Conservation (phyloP, 108 stramenopile species). For the Cyclostephanos tholiformis region DNA sequence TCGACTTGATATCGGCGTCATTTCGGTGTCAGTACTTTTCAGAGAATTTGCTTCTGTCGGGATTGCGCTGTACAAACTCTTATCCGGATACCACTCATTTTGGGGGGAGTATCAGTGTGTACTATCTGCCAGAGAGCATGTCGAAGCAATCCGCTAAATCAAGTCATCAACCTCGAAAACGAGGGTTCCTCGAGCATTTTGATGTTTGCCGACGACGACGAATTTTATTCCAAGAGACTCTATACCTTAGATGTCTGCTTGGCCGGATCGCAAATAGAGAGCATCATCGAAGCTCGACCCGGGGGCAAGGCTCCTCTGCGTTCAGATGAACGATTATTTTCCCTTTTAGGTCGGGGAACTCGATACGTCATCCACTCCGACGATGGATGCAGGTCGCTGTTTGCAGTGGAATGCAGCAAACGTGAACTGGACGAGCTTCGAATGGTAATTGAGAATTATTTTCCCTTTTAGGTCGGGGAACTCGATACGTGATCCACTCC, state of each 20-base stretch:
- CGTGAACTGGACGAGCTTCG: not conserved
- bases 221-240: not conserved
- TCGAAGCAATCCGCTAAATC: slow-evolving; percentile 1
- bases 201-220: not conserved
- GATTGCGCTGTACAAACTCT: not conserved
- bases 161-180: not conserved
- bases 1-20: not conserved
- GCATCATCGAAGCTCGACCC: slow-evolving; percentile 15
- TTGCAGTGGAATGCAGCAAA: not conserved
- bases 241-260: slow-evolving; percentile 1
- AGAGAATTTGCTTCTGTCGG: not conserved
- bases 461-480: slow-evolving; percentile 3
- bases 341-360: slow-evolving; percentile 2
- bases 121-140: not conserved
- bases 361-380: not conserved
- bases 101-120: not conserved
- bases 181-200: not conserved
- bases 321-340: not conserved
- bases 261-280: not conserved
- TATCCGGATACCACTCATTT: not conserved
- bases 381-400: not conserved
- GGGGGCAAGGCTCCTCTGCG: not conserved
- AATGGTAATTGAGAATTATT: slow-evolving; percentile 7
- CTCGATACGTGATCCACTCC: not conserved
- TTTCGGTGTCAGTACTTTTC: not conserved